Evolutionary conservation across 2,329 filamentous ascomycete genomes (phyloP).

Genomic region (Cladosporium sp.): DNA sequence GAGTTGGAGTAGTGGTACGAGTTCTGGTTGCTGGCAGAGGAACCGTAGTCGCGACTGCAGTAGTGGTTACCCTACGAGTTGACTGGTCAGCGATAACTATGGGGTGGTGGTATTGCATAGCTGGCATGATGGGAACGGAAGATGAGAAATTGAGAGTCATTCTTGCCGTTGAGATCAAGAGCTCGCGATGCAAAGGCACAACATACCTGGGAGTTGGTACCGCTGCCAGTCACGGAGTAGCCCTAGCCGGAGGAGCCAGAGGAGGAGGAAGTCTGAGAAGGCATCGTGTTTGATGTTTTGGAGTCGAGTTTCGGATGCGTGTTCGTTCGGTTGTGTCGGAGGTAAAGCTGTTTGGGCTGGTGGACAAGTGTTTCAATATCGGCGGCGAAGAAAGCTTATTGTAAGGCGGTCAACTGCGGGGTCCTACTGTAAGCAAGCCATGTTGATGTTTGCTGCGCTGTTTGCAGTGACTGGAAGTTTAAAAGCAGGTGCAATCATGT

Average conservation of each 20-base stretch:
- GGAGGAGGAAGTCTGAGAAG: constrained; percentile 11
- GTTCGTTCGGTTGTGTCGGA: background rate
- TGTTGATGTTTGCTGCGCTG: background rate
- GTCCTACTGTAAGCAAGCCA: background rate
- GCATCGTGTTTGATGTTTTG: background rate
- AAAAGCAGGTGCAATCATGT: background rate
- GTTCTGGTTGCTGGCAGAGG: constrained; percentile 57
- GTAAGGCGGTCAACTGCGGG: background rate
- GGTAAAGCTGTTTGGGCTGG: background rate
- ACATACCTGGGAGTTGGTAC: constrained; percentile 64
- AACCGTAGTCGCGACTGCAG: constrained; percentile 64
- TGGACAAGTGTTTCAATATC: background rate
- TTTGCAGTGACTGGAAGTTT: background rate
- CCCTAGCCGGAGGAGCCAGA: constrained; percentile 23
- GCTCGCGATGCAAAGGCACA: background rate
- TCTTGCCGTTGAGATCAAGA: background rate
- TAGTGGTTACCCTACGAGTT: constrained; percentile 66
- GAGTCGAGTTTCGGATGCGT: background rate
- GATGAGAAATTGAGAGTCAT: background rate
- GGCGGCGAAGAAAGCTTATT: background rate
- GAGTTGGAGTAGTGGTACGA: constrained; percentile 68
- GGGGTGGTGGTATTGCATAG: background rate
- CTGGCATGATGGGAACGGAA: too few relatives aligned
- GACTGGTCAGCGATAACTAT: background rate
- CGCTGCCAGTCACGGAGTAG: constrained; percentile 48